phyloP scores from a whole-genome alignment of 179 eudicot species.

The Sideroxylon spinosum region DNA sequence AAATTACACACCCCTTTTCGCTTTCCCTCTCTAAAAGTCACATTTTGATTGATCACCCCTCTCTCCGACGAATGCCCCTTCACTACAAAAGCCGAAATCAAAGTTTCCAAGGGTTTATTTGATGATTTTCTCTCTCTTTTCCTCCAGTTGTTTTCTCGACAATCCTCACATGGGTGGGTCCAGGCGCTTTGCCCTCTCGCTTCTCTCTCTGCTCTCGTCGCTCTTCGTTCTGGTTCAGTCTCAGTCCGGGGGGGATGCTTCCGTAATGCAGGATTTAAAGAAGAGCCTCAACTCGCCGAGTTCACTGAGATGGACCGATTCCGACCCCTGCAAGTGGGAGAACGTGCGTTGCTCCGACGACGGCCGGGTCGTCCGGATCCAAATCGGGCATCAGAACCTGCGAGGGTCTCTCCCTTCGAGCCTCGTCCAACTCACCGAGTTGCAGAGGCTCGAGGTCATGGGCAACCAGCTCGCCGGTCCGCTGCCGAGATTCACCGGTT shows the following conservation, averaged over 20 bases:
- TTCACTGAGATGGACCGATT: constrained; percentile 45
- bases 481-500: constrained; percentile 49
- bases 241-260: constrained; percentile 24
- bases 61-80: too few relatives aligned
- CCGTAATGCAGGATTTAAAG: constrained; percentile 47
- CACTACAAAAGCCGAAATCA: not conserved
- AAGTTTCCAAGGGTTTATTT: not conserved
- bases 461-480: constrained; percentile 45
- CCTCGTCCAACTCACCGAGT: constrained; percentile 31
- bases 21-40: not conserved
- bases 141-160: not conserved
- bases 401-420: constrained; percentile 44
- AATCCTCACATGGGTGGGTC: constrained; percentile 9
- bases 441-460: constrained; percentile 49
- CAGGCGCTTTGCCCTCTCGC: not conserved
- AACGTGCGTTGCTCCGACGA: constrained; percentile 34
- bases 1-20: not conserved
- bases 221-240: constrained; percentile 2
- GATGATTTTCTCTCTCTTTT: not conserved
- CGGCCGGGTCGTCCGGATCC: constrained; percentile 51
- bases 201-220: constrained; percentile 2
- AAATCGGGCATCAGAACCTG: constrained; percentile 46
- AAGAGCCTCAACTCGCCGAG: constrained; percentile 36
- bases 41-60: not conserved
- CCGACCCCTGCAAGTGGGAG: constrained; percentile 60